phyloP scores from a whole-genome alignment of 176 grass and related monocot genomes.

The Poa annua region DNA sequence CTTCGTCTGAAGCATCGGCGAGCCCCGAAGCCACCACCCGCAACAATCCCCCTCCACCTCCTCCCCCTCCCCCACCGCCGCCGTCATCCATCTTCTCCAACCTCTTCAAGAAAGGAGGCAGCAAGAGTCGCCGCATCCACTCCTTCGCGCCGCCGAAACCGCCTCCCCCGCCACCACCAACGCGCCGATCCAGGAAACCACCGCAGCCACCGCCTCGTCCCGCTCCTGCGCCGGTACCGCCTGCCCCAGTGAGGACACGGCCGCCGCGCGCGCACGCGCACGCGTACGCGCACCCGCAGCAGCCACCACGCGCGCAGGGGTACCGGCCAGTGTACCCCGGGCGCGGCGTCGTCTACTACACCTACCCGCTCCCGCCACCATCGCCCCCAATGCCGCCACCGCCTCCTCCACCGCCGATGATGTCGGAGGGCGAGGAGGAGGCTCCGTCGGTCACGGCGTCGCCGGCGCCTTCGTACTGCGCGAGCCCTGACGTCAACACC shows the following conservation, averaged over 20 bases:
- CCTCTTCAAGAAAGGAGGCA: constrained; percentile 77
- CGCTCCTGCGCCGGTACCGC: constrained; percentile 30
- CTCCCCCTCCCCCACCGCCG: constrained; percentile 57
- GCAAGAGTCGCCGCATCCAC: constrained; percentile 74
- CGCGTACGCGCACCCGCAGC: background rate
- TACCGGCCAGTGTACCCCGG: constrained; percentile 34
- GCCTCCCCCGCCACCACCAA: constrained; percentile 26
- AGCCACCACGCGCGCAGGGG: background rate
- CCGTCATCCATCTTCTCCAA: constrained; percentile 73
- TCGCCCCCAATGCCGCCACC: constrained; percentile 58
- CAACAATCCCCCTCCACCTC: constrained; percentile 37
- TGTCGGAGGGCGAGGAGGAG: constrained; percentile 36
- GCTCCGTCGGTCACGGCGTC: constrained; percentile 36
- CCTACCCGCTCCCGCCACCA: constrained; percentile 61
- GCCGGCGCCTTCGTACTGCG: constrained; percentile 60
- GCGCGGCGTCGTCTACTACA: constrained; percentile 52
- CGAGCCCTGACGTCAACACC: constrained; percentile 92
- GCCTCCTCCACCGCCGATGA: constrained; percentile 48
- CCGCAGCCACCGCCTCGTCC: constrained; percentile 41
- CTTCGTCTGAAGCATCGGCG: constrained; percentile 38
- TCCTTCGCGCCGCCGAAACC: constrained; percentile 43
- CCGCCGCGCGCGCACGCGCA: constrained; percentile 28
- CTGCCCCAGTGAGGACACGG: constrained; percentile 30
- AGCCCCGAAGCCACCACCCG: constrained; percentile 36
- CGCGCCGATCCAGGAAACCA: constrained; percentile 50